Conservation (phyloP, 106 monocot species). For the Posidonia australis region DNA sequence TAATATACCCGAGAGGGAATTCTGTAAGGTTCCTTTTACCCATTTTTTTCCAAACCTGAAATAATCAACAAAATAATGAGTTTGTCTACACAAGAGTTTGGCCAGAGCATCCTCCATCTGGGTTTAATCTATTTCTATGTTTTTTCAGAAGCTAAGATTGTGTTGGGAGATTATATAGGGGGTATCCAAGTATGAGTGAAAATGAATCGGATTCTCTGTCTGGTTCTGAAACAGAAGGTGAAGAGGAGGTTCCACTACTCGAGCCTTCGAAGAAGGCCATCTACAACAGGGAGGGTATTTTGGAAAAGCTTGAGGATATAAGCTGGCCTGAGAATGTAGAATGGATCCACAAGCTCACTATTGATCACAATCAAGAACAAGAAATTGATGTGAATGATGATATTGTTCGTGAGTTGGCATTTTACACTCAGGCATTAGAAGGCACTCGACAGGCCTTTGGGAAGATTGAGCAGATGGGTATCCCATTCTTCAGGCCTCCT, state of each 20-base stretch:
- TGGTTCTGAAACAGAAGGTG: conserved; percentile 51
- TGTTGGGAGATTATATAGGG: too few relatives aligned
- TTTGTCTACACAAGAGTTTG: too few relatives aligned
- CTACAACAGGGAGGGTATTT: conserved; percentile 69
- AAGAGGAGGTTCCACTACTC: conserved; percentile 27
- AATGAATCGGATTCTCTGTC: conserved; percentile 20
- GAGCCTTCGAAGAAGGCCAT: conserved; percentile 64
- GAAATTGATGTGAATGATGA: conserved; percentile 78
- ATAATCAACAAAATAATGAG: too few relatives aligned
- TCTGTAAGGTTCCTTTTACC: too few relatives aligned
- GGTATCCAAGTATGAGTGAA: not conserved
- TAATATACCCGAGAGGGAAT: too few relatives aligned
- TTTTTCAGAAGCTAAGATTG: too few relatives aligned
- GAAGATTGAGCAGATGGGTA: conserved; percentile 41
- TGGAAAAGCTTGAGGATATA: conserved; percentile 87
- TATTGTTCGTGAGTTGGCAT: conserved; percentile 68
- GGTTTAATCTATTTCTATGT: too few relatives aligned
- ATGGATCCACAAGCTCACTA: conserved; percentile 65
- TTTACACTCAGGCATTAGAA: conserved; percentile 78
- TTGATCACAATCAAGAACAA: conserved; percentile 36
- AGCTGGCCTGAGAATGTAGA: conserved; percentile 63
- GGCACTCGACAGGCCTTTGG: conserved; percentile 58
- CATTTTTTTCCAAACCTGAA: too few relatives aligned
- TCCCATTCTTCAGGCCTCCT: conserved; percentile 74
- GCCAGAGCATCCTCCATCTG: too few relatives aligned